Evolutionary conservation across 75 land plant genomes (phyloP).

Genomic region (Picea glauca): DNA sequence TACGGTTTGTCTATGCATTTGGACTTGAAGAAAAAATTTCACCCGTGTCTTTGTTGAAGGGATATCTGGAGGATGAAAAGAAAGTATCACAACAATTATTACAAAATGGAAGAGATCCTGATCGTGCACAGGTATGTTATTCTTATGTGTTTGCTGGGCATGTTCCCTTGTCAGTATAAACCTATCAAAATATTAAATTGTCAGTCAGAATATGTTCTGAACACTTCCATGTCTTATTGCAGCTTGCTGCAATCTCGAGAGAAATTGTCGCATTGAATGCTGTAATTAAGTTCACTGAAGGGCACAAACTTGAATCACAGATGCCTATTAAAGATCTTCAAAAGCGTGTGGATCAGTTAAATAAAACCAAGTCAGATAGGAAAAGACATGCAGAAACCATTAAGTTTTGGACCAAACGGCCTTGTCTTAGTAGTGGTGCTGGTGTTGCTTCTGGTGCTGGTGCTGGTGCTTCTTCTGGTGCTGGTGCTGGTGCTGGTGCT

Average conservation of each 20-base stretch:
- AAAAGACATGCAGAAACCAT: conserved; percentile 37
- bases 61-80: conserved; percentile 43
- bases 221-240: conserved; percentile 4
- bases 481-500: no score
- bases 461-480: background rate
- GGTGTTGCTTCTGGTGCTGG: conserved; percentile 3
- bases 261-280: conserved; percentile 42
- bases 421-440: conserved; percentile 15
- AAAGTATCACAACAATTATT: conserved; percentile 23
- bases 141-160: background rate
- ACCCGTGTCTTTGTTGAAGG: conserved; percentile 59
- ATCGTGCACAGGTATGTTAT: conserved; percentile 29
- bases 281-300: conserved; percentile 48
- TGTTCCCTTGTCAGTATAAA: background rate
- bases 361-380: conserved; percentile 34
- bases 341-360: conserved; percentile 34
- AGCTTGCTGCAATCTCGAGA: conserved; percentile 49
- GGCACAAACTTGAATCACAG: conserved; percentile 40
- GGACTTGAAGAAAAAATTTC: conserved; percentile 49
- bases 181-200: background rate
- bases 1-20: conserved; percentile 52
- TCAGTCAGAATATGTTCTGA: background rate
- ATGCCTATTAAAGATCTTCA: conserved; percentile 30
- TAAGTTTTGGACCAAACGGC: conserved; percentile 42
- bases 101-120: conserved; percentile 36